phyloP scores from a whole-genome alignment of 441 rosid genomes.

The Aquilaria agallochum region DNA sequence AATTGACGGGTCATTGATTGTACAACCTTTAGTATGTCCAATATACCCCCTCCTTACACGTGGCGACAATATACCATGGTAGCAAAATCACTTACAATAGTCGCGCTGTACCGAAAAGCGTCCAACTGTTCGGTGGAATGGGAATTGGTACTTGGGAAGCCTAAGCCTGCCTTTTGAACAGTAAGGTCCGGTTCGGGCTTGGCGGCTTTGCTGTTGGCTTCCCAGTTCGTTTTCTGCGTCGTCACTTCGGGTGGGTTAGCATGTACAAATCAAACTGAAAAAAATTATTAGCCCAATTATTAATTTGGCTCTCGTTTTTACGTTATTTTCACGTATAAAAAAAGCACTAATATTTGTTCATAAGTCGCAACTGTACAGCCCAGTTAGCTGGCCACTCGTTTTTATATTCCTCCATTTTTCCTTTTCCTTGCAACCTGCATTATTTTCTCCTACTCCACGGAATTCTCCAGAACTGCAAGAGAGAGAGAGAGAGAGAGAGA shows the following conservation, averaged over 20 bases:
- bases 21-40: too few relatives aligned
- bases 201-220: conserved; percentile 33
- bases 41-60: neutral
- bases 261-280: too few relatives aligned
- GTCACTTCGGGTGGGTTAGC: too few relatives aligned
- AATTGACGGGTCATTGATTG: too few relatives aligned
- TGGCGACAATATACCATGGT: neutral
- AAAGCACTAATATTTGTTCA: conserved; percentile 15
- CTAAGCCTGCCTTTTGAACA: conserved; percentile 8
- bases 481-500: conserved; percentile 24
- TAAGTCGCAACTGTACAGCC: conserved; percentile 31
- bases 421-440: neutral
- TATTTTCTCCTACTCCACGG: conserved; percentile 24
- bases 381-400: conserved; percentile 77
- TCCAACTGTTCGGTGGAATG: too few relatives aligned
- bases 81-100: too few relatives aligned
- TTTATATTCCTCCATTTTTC: conserved; percentile 23
- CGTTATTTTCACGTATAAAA: neutral
- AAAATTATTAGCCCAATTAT: too few relatives aligned
- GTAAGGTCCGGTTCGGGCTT: conserved; percentile 28
- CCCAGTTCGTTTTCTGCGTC: neutral
- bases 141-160: too few relatives aligned
- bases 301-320: conserved; percentile 4
- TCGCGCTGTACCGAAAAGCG: too few relatives aligned
- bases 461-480: conserved; percentile 44